Conservation (phyloP, 2,329 filamentous ascomycete genomes). For the Knufia fluminis region DNA sequence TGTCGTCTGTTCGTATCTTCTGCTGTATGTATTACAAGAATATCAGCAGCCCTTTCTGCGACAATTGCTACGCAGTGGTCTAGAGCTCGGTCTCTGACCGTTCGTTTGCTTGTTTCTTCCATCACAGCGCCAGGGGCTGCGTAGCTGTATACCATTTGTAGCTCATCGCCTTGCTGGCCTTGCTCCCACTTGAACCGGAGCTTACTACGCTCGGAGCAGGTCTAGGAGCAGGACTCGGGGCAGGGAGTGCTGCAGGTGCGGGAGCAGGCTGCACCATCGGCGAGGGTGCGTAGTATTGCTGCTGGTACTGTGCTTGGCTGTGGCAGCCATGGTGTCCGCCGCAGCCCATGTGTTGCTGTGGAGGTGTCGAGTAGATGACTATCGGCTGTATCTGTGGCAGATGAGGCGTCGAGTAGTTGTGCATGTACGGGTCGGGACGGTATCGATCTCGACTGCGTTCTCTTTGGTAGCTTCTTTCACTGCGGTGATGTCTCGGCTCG, state of each 20-base stretch:
- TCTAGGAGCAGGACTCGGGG: not conserved
- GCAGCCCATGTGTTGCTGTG: slow-evolving; percentile 1
- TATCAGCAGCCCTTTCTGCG: not conserved
- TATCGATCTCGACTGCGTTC: slow-evolving; percentile 4
- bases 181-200: slow-evolving; percentile 3
- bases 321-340: slow-evolving; percentile 2
- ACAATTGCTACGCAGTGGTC: too few species aligned
- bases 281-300: not conserved
- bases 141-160: slow-evolving; percentile 9
- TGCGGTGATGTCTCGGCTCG: not conserved
- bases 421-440: not conserved
- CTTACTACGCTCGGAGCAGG: slow-evolving; percentile 6
- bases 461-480: slow-evolving; percentile 1
- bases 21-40: too few species aligned
- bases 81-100: too few species aligned
- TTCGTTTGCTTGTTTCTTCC: too few species aligned
- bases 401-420: not conserved
- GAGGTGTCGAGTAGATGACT: slow-evolving; percentile 8
- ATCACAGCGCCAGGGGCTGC: slow-evolving; percentile 4
- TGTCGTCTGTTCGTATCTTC: too few species aligned
- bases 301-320: not conserved
- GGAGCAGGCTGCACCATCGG: not conserved
- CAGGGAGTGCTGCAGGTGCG: not conserved
- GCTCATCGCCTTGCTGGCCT: slow-evolving; percentile 3
- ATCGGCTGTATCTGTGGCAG: slow-evolving; percentile 6